phyloP scores from a whole-genome alignment of 139 green algal genomes.

The Micromonas commoda region DNA sequence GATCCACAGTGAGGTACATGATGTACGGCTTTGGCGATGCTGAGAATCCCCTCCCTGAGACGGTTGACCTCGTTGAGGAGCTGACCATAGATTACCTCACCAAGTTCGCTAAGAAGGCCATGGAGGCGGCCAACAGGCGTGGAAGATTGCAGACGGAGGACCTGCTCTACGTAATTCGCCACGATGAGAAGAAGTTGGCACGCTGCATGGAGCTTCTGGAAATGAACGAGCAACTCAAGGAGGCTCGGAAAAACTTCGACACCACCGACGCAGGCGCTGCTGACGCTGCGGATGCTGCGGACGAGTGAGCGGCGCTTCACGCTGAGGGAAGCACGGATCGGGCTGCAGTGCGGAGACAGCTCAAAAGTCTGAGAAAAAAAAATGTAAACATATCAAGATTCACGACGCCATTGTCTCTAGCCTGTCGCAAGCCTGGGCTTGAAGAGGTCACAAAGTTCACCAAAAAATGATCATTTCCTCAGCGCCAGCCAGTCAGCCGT shows the following conservation, averaged over 20 bases:
- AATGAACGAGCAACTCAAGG: constrained; percentile 20
- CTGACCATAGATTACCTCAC: constrained; percentile 20
- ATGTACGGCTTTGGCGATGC: constrained; percentile 29
- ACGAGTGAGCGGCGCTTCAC: too few species aligned
- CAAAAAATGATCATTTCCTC: too few species aligned
- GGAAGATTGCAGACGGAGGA: constrained; percentile 3
- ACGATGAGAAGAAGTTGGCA: constrained; percentile 15
- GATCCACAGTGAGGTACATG: constrained; percentile 20
- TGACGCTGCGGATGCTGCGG: neutral
- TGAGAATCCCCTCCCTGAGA: neutral
- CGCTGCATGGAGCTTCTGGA: constrained; percentile 7
- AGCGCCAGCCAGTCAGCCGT: too few species aligned
- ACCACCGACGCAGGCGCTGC: neutral
- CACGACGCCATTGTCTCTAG: too few species aligned
- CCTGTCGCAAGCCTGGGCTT: too few species aligned
- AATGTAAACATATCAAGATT: constrained; percentile 3
- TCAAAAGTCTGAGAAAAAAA: neutral
- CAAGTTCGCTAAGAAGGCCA: constrained; percentile 13
- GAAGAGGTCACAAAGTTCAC: neutral
- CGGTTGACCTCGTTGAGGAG: constrained; percentile 16
- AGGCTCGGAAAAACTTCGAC: constrained; percentile 18
- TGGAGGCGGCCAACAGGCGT: constrained; percentile 7
- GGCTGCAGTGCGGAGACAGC: too few species aligned
- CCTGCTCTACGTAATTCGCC: constrained; percentile 19
- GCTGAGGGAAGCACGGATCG: too few species aligned